Percentiles rank a stretch among this genome's conserved stretches.
These are phyloP conservation scores for Favolaschia claudopus DNA, from an alignment of 768 basidiomycete genomes.

Conservation along the genomic window DNA sequence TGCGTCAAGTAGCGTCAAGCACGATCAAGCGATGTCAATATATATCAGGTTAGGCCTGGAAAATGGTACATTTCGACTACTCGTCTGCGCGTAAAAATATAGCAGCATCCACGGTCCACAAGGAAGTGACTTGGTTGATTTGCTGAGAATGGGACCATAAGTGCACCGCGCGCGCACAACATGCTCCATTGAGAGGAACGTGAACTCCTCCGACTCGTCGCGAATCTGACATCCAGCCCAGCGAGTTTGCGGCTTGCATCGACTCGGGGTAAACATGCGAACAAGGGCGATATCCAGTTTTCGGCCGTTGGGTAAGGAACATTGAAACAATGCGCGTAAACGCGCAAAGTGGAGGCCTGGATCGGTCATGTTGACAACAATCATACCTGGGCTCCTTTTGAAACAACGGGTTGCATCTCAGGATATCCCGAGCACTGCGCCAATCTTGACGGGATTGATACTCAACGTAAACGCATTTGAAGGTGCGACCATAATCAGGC, in stretches of 20 bases:
- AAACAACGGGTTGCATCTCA: no score
- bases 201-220: neutral
- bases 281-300: slow-evolving; percentile 6
- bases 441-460: no score
- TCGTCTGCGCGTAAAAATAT: slow-evolving; percentile 9
- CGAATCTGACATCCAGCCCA: slow-evolving; percentile 3
- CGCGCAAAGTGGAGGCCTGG: neutral
- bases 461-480: no score
- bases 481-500: no score
- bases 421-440: no score
- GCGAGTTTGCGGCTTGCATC: slow-evolving; percentile 10
- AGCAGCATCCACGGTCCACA: slow-evolving; percentile 6
- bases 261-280: neutral
- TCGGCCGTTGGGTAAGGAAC: neutral
- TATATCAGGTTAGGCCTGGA: no score
- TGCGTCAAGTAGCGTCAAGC: no score
- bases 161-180: slow-evolving; percentile 2
- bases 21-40: no score
- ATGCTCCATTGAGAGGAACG: neutral
- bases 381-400: no score
- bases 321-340: neutral
- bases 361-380: neutral
- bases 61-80: no score
- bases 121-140: neutral
- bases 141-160: neutral